Conservation (phyloP, 164 flowering plant genomes). For the Berberis thunbergii region DNA sequence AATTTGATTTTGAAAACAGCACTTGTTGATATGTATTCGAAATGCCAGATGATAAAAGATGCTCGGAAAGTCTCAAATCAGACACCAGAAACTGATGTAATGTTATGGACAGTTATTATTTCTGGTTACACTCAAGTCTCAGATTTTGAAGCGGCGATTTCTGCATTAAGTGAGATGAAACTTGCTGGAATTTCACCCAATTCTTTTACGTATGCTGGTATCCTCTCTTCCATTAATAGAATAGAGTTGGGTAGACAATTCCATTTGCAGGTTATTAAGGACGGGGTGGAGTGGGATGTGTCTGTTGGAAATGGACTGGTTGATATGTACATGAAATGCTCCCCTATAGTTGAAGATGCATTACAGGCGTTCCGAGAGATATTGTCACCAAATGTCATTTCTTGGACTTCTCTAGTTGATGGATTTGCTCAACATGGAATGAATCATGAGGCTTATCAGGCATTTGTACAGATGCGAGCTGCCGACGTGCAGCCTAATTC, state of each 20-base stretch:
- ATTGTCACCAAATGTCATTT: constrained; percentile 37
- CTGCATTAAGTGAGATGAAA: constrained; percentile 34
- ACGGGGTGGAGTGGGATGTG: constrained; percentile 36
- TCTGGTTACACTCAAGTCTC: constrained; percentile 30
- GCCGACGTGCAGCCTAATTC: constrained; percentile 41
- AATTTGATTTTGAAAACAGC: constrained; percentile 46
- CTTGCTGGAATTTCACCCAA: constrained; percentile 27
- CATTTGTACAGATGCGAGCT: constrained; percentile 29
- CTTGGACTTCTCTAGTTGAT: constrained; percentile 53
- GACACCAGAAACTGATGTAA: constrained; percentile 39
- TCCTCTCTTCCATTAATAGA: constrained; percentile 25
- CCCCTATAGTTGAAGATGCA: constrained; percentile 22
- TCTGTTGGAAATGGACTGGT: constrained; percentile 50
- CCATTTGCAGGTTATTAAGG: constrained; percentile 34
- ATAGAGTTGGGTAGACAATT: constrained; percentile 39
- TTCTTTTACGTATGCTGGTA: constrained; percentile 34
- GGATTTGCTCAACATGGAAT: constrained; percentile 39
- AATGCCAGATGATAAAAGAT: constrained; percentile 31
- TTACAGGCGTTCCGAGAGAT: constrained; percentile 28
- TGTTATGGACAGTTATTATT: constrained; percentile 42
- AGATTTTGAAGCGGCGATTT: constrained; percentile 28
- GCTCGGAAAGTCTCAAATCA: constrained; percentile 29
- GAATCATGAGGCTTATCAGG: constrained; percentile 24
- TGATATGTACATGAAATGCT: constrained; percentile 49
- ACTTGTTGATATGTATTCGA: constrained; percentile 46